phyloP scores from a whole-genome alignment of 1,139 yeast genomes.

The Debaryomyces sp. region DNA sequence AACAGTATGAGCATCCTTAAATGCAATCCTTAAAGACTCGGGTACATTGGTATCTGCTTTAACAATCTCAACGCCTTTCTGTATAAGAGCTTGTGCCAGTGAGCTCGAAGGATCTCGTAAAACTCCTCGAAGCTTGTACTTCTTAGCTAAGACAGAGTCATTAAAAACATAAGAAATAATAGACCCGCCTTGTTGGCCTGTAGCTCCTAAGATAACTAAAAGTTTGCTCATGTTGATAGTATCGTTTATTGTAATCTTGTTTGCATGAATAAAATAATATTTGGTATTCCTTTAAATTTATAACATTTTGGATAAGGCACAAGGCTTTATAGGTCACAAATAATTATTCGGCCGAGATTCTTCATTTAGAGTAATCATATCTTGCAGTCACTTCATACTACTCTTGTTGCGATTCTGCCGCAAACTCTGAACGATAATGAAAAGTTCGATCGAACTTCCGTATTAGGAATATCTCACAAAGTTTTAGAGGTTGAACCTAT shows the following conservation, averaged over 20 bases:
- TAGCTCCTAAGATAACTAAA: conserved; percentile 13
- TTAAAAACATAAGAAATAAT: conserved; percentile 7
- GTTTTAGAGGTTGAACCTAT: neutral
- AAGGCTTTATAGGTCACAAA: no score
- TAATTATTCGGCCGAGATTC: neutral
- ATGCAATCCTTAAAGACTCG: neutral
- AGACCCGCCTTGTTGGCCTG: conserved; percentile 16
- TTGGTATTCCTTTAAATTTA: neutral
- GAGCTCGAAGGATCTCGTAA: neutral
- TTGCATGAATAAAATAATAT: no score
- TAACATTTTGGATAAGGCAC: neutral
- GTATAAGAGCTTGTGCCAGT: neutral
- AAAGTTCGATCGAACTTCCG: neutral
- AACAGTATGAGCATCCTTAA: neutral
- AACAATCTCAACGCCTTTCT: neutral
- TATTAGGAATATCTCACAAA: neutral
- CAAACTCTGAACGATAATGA: neutral
- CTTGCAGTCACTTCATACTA: no score
- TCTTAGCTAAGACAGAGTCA: neutral
- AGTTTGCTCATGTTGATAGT: conserved; percentile 8
- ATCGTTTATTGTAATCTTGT: neutral
- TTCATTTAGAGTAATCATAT: neutral
- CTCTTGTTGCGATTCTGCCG: no score
- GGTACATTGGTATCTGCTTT: neutral
- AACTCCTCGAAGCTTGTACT: neutral